Percentiles rank a stretch among this genome's conserved stretches.
Conservation (phyloP, 306 rosid genomes). For the peach (Prunus persica) region Prunus_persica_NCBIv2 NC_034012.1:7511001-7511500, state of each 20-base stretch:
- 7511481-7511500: slow-evolving; percentile 62
- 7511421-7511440: slow-evolving; percentile 73
- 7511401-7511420: slow-evolving; percentile 60
- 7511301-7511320: slow-evolving; percentile 52
- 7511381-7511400: slow-evolving; percentile 64
- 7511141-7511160: slow-evolving; percentile 69
- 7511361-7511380: slow-evolving; percentile 57
- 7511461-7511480: slow-evolving; percentile 46
- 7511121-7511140: slow-evolving; percentile 79
- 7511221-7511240: slow-evolving; percentile 96
- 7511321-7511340: slow-evolving; percentile 59
- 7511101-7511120: slow-evolving; percentile 54
- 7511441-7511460: slow-evolving; percentile 74
- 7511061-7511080: slow-evolving; percentile 59
- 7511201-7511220: slow-evolving; percentile 72
- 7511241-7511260: slow-evolving; percentile 53
- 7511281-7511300: slow-evolving; percentile 49
- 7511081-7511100: slow-evolving; percentile 68
- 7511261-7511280: slow-evolving; percentile 44
- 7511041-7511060: slow-evolving; percentile 72
- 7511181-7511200: slow-evolving; percentile 62
- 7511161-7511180: slow-evolving; percentile 47
- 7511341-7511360: slow-evolving; percentile 70
- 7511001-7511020: slow-evolving; percentile 54
- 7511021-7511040: slow-evolving; percentile 71